These are phyloP conservation scores for Nelumbo lutea DNA, from an alignment of 164 flowering plant genomes.

Conservation along the genomic window DNA sequence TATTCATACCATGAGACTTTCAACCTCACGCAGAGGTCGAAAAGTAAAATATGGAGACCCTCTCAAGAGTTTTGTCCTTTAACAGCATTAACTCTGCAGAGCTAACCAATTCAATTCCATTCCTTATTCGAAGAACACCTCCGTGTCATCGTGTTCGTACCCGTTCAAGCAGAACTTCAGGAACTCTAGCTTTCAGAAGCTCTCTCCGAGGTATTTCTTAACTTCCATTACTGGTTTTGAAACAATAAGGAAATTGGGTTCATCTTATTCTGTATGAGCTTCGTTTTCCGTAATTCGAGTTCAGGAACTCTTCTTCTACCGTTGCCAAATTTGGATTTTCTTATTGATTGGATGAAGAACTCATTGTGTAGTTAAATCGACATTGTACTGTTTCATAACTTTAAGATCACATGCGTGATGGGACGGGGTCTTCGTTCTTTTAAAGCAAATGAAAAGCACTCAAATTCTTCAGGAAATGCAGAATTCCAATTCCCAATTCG, in stretches of 20 bases:
- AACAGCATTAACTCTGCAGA: slow-evolving; percentile 8
- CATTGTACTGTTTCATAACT: no score
- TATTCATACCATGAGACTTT: no score
- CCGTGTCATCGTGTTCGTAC: slow-evolving; percentile 2
- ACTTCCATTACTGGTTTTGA: slow-evolving; percentile 4
- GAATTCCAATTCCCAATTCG: neutral
- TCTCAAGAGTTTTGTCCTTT: slow-evolving; percentile 5
- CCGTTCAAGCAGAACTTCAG: slow-evolving; percentile 5
- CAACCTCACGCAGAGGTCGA: neutral
- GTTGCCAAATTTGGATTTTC: neutral
- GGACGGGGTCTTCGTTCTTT: neutral
- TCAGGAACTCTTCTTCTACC: neutral
- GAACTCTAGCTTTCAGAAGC: slow-evolving; percentile 14
- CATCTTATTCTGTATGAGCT: neutral
- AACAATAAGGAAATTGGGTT: neutral
- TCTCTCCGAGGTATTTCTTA: slow-evolving; percentile 15
- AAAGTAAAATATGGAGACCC: slow-evolving; percentile 15
- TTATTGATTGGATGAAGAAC: neutral
- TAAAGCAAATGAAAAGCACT: neutral
- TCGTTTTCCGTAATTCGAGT: neutral
- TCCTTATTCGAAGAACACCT: neutral
- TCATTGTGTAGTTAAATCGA: neutral
- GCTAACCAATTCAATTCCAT: slow-evolving; percentile 4
- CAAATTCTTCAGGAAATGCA: neutral
- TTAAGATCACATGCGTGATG: neutral